Evolutionary conservation across 164 flowering plant species (phyloP).

Genomic region (Taxillus chinensis): DNA sequence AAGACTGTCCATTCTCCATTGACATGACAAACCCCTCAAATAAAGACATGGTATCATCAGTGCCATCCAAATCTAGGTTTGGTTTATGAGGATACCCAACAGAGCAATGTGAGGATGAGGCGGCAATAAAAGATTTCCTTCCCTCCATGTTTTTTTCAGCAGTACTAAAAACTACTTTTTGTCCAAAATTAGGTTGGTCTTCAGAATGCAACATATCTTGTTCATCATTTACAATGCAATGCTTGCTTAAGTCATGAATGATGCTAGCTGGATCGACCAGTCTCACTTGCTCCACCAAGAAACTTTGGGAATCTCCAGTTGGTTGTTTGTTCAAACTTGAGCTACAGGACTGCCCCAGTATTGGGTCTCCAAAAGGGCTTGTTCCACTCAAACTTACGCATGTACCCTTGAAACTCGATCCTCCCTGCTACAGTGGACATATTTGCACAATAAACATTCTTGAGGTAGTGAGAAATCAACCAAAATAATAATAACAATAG

Average conservation of each 20-base stretch:
- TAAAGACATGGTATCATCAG: slow-evolving; percentile 41
- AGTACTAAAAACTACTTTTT: slow-evolving; percentile 11
- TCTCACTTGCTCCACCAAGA: slow-evolving; percentile 15
- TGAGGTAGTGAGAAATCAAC: too few species aligned
- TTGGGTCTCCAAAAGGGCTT: slow-evolving; percentile 9
- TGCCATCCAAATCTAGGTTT: slow-evolving; percentile 14
- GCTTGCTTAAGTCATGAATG: slow-evolving; percentile 9
- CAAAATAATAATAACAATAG: too few species aligned
- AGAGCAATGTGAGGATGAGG: slow-evolving; percentile 16
- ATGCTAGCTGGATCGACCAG: slow-evolving; percentile 9
- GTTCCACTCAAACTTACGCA: slow-evolving; percentile 5
- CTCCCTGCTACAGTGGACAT: slow-evolving; percentile 20
- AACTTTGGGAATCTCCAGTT: slow-evolving; percentile 15
- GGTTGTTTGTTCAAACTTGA: slow-evolving; percentile 17
- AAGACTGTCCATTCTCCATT: slow-evolving; percentile 16
- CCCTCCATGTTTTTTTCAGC: slow-evolving; percentile 15
- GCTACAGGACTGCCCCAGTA: slow-evolving; percentile 6
- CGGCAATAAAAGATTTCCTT: slow-evolving; percentile 12
- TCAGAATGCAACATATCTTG: slow-evolving; percentile 9
- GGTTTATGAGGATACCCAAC: slow-evolving; percentile 14
- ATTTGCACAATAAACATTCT: slow-evolving; percentile 3
- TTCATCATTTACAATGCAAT: slow-evolving; percentile 6
- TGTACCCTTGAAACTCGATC: slow-evolving; percentile 10
- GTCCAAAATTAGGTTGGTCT: slow-evolving; percentile 8
- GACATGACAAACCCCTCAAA: slow-evolving; percentile 53